phyloP scores from a whole-genome alignment of 139 green algal genomes.

The Micromonas commoda region DNA sequence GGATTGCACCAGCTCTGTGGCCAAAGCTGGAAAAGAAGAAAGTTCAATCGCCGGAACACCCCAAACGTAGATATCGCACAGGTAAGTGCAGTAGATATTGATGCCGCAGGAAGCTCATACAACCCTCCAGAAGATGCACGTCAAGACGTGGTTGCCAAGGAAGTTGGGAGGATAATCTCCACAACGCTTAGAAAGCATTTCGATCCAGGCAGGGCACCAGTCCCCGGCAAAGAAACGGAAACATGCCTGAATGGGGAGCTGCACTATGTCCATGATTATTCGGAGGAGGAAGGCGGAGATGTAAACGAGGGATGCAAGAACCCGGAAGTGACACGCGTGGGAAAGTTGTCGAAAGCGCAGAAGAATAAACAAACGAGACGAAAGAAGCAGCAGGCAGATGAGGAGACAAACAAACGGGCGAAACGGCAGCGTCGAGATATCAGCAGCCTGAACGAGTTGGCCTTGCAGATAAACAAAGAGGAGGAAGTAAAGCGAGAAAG shows the following conservation, averaged over 20 bases:
- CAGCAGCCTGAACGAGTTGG: background rate
- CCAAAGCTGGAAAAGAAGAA: background rate
- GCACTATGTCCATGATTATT: background rate
- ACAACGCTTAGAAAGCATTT: background rate
- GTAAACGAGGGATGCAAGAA: background rate
- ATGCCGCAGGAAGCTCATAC: background rate
- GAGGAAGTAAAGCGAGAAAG: background rate
- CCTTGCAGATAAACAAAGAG: background rate
- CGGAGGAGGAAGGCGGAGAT: background rate
- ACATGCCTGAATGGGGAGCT: background rate
- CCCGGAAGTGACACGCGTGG: too few relatives aligned
- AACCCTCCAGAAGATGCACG: background rate
- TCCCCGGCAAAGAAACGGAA: background rate
- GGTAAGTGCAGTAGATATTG: background rate
- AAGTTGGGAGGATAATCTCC: background rate
- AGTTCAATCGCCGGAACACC: background rate
- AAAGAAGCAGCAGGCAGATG: background rate
- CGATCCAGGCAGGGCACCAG: background rate
- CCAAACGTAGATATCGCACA: too few relatives aligned
- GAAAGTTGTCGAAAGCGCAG: background rate
- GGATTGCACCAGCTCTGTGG: background rate
- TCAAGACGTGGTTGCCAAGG: background rate
- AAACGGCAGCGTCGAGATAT: background rate
- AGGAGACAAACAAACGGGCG: background rate
- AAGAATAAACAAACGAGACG: background rate